A percentile compares a stretch with the other conserved stretches of the same genome.
These are phyloP conservation scores for Fusarium sp. DNA, from an alignment of 2,329 filamentous ascomycete genomes.

Conservation along the genomic window DNA sequence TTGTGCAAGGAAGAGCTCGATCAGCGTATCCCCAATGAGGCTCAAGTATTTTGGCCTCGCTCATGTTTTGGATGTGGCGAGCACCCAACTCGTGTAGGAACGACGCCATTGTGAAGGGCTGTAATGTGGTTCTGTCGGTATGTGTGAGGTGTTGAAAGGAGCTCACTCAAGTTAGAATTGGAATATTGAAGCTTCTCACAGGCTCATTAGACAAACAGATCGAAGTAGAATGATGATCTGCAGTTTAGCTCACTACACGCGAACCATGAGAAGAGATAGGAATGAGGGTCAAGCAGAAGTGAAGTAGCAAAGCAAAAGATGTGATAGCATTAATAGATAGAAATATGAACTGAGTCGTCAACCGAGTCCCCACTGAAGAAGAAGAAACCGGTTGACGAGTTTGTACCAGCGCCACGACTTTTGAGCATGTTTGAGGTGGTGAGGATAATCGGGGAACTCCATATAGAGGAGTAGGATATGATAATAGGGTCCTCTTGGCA, in stretches of 20 bases:
- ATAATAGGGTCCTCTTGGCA: slow-evolving; percentile 27
- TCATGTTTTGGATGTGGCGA: slow-evolving; percentile 60
- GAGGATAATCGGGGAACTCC: slow-evolving; percentile 4
- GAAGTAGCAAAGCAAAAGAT: slow-evolving; percentile 21
- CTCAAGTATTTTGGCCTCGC: slow-evolving; percentile 52
- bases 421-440: slow-evolving; percentile 37
- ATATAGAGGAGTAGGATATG: background rate
- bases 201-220: slow-evolving; percentile 1
- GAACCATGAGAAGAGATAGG: slow-evolving; percentile 19
- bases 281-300: slow-evolving; percentile 4
- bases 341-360: slow-evolving; percentile 43
- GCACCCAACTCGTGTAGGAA: slow-evolving; percentile 42
- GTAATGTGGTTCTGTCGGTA: background rate
- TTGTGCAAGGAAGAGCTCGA: slow-evolving; percentile 60
- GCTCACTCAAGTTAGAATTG: background rate
- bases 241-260: slow-evolving; percentile 8
- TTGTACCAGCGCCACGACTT: slow-evolving; percentile 13
- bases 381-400: background rate
- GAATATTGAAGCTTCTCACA: slow-evolving; percentile 1
- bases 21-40: slow-evolving; percentile 64
- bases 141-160: background rate
- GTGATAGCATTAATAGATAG: slow-evolving; percentile 38
- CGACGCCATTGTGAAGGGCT: slow-evolving; percentile 35
- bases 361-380: slow-evolving; percentile 30
- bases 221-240: slow-evolving; percentile 7